Evolutionary conservation across 352 stramenopile species (phyloP).

Genomic region (Pythium chondricola): DNA sequence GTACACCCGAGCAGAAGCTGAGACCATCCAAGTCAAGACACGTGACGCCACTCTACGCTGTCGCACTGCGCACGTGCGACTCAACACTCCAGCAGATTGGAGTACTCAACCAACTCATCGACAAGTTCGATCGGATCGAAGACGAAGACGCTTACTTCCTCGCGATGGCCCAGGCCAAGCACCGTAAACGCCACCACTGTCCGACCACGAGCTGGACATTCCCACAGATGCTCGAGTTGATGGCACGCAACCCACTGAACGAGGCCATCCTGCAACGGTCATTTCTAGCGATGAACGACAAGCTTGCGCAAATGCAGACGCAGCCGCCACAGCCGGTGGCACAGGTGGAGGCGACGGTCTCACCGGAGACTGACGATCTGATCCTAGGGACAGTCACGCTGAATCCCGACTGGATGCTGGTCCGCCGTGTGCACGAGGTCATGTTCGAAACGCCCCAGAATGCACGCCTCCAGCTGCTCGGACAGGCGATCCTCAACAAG

Average conservation of each 20-base stretch:
- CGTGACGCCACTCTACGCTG: conserved; percentile 45
- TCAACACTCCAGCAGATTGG: conserved; percentile 15
- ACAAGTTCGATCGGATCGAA: conserved; percentile 46
- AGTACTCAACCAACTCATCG: conserved; percentile 22
- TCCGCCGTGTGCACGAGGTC: conserved; percentile 50
- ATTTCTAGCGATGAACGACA: conserved; percentile 55
- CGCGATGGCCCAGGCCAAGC: conserved; percentile 47
- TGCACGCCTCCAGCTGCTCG: conserved; percentile 52
- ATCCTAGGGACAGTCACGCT: conserved; percentile 44
- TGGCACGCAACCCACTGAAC: conserved; percentile 56
- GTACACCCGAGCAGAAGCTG: conserved; percentile 17
- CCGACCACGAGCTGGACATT: conserved; percentile 43
- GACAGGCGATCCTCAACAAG: conserved; percentile 39
- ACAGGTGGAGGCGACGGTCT: conserved; percentile 15
- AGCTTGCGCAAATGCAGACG: conserved; percentile 28
- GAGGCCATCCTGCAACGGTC: conserved; percentile 51
- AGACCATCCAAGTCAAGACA: too few species aligned
- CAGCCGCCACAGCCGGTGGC: conserved; percentile 20
- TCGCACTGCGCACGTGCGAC: conserved; percentile 31
- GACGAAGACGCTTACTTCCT: conserved; percentile 51
- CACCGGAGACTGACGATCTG: background rate
- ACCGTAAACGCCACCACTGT: conserved; percentile 45
- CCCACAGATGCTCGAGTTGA: conserved; percentile 37
- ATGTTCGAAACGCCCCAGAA: conserved; percentile 63
- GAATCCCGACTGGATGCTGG: conserved; percentile 41